Evolutionary conservation across 2,329 filamentous ascomycete species (phyloP).

Genomic region (Cylindrodendrum hubeiense): DNA sequence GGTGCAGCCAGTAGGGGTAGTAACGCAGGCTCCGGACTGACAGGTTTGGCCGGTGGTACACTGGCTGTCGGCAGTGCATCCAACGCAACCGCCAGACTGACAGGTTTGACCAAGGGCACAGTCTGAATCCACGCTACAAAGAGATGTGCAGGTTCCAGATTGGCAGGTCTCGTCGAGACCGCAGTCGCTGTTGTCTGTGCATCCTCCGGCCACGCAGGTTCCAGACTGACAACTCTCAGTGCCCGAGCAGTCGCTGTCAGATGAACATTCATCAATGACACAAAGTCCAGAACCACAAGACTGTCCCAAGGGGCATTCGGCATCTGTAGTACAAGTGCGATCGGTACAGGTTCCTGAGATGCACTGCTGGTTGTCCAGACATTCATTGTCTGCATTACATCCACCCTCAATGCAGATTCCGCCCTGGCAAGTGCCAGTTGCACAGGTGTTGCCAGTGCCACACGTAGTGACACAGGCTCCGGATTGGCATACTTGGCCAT

Average conservation of each 20-base stretch:
- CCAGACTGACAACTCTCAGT: conserved; percentile 3
- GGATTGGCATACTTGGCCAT: neutral
- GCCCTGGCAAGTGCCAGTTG: neutral
- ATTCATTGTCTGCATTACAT: neutral
- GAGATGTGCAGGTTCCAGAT: neutral
- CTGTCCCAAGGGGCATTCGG: neutral
- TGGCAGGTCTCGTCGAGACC: neutral
- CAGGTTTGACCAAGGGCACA: neutral
- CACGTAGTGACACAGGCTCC: neutral
- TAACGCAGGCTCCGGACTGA: neutral
- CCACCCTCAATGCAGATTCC: neutral
- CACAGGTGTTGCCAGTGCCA: neutral
- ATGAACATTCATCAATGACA: neutral
- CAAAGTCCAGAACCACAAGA: conserved; percentile 5
- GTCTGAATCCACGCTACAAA: neutral
- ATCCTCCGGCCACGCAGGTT: neutral
- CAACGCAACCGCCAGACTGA: neutral
- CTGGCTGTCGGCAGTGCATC: neutral
- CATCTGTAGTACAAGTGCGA: neutral
- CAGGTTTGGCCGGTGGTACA: conserved; percentile 1
- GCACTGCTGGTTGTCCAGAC: neutral
- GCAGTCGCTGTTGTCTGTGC: neutral
- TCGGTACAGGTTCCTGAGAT: neutral
- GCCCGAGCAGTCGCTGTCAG: neutral
- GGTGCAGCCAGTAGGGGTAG: neutral